Base-by-base conservation (phyloP, 1,139 yeast genomes). In the Spathaspora sp. region DNA sequence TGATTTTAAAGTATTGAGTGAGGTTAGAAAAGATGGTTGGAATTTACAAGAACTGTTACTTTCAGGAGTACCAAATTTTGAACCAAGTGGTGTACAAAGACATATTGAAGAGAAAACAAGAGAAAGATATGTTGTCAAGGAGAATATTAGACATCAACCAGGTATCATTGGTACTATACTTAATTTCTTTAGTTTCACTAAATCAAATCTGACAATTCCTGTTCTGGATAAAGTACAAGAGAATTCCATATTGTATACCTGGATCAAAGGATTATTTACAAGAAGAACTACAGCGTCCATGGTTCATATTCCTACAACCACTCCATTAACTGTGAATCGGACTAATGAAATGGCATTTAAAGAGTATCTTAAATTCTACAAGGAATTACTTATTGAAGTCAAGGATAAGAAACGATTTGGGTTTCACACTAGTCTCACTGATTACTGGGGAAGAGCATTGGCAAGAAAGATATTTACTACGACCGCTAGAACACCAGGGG, bases 361-460 rank as follows among this genome's bases (percentile, higher is more conserved):
- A 42, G 65, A 66, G 16, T 61, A 74, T 4, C 58, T 80, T 25
- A 57, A 67, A 5, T 81, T 73, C 52, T 82, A 82, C 58, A 65
- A 70, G 42, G 68, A 67, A n/a, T 60, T 84, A n/a, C 81, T 80
- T 51, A 65, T 73, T 34, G 81, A 80, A 50, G 77, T 75, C 1
- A 66, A 79, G 41, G 64, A 76, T 9, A 82, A 83, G 53, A 78
- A 74, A 50, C 47, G 60, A 8, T 70, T 73, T 0, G 89, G 89
- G 1, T 81, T 74, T 51, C 74, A 74, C 16, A 65, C 84, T 1
- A 79, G 88, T 0, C 68, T 84, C 34, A 81, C 87, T 1, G 90
- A 85, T 58, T 77, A 83, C 48, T 82, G 85, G 84, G 89, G 88
- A 0, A 68, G 84, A 51, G 85, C 86, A 1, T 61, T 85, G 29